Evolutionary conservation across 768 basidiomycete species (phyloP).

Genomic region (Candolleomyces aberdarensis): DNA sequence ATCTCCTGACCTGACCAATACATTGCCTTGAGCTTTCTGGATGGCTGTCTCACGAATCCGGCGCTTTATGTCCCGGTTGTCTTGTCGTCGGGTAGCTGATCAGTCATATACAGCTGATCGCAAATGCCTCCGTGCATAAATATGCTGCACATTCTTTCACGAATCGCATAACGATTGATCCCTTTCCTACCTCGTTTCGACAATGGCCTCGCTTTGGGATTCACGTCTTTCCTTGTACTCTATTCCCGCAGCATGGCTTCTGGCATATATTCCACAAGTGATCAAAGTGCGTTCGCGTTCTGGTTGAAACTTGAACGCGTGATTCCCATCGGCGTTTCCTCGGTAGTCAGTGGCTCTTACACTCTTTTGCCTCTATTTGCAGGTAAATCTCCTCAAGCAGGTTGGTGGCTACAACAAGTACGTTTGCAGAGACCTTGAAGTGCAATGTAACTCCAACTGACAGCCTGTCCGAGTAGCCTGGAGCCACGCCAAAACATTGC

Average conservation of each 20-base stretch:
- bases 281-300: constrained; percentile 16
- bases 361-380: background rate
- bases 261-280: constrained; percentile 19
- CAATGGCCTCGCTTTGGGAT: constrained; percentile 8
- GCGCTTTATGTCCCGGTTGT: no score
- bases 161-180: background rate
- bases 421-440: constrained; percentile 8
- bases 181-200: background rate
- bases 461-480: background rate
- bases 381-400: constrained; percentile 14
- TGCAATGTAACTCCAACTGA: background rate
- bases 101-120: no score
- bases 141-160: no score
- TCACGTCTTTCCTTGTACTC: constrained; percentile 26
- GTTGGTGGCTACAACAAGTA: constrained; percentile 25
- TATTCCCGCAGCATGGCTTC: constrained; percentile 24
- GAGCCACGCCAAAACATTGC: background rate
- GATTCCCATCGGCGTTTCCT: no score
- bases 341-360: no score
- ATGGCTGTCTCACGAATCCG: no score
- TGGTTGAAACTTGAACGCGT: no score
- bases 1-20: no score
- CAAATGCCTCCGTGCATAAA: no score
- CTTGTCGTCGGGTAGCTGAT: no score
- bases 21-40: no score